A percentile compares a stretch with the other conserved stretches of the same genome.
Evolutionary conservation across 2,329 filamentous ascomycete species (phyloP).

Genomic region (Sporothrix sp.): DNA sequence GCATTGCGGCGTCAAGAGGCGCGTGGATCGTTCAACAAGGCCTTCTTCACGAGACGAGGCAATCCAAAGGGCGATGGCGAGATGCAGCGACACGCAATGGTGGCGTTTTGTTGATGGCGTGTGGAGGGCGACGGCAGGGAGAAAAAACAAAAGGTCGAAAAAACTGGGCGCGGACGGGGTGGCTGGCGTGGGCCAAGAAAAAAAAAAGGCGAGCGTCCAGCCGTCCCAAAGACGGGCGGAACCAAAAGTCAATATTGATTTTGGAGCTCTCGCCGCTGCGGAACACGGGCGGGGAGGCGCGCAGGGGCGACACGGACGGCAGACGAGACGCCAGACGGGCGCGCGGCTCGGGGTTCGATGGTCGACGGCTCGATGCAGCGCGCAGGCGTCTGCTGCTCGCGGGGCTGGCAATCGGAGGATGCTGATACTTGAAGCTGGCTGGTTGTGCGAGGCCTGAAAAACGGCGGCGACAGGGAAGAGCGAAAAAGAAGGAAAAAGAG

Average conservation of each 20-base stretch:
- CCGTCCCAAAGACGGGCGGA: not conserved
- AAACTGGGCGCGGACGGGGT: not conserved
- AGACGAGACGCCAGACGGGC: not conserved
- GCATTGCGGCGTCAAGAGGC: slow-evolving; percentile 18
- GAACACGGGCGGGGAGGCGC: not conserved
- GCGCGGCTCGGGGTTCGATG: too few species aligned
- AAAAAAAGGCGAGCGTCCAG: too few species aligned
- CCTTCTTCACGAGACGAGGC: not conserved
- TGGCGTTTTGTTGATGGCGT: too few species aligned
- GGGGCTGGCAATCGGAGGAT: slow-evolving; percentile 7
- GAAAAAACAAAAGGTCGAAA: not conserved
- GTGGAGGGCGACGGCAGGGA: slow-evolving; percentile 5
- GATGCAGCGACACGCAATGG: slow-evolving; percentile 9
- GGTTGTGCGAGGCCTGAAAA: slow-evolving; percentile 9
- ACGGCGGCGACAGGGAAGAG: not conserved
- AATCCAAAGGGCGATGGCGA: not conserved
- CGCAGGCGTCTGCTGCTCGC: not conserved
- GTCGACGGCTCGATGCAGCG: not conserved
- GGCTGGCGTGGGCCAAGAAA: slow-evolving; percentile 1
- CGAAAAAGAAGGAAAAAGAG: slow-evolving; percentile 8
- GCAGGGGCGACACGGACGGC: not conserved
- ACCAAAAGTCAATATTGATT: slow-evolving; percentile 15
- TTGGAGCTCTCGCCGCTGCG: slow-evolving; percentile 6
- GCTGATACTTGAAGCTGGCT: slow-evolving; percentile 6
- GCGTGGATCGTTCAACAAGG: slow-evolving; percentile 2